Evolutionary conservation across 148 eudicot genomes (phyloP).

Genomic region (Gaultheria prostrata): DNA sequence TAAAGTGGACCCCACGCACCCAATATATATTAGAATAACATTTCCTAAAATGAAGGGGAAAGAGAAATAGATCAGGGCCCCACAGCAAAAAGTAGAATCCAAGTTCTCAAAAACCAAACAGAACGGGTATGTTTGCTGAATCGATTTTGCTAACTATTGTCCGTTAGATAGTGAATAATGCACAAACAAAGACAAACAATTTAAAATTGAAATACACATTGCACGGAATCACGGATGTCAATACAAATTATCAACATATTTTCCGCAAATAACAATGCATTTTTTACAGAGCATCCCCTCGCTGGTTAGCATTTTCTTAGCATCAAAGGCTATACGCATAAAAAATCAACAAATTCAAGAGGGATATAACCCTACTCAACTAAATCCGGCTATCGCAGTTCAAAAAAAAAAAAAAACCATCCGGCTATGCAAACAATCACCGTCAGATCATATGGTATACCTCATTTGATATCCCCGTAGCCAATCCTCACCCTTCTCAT

Average conservation of each 20-base stretch:
- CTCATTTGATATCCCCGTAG: slow-evolving; percentile 67
- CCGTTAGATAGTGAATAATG: too few species aligned
- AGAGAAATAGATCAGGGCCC: too few species aligned
- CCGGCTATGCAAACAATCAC: background rate
- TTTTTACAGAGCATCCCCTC: background rate
- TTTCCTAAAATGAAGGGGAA: too few species aligned
- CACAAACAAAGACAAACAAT: background rate
- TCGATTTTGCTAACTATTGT: too few species aligned
- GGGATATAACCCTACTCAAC: background rate
- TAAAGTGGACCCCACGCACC: too few species aligned
- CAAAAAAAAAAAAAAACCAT: too few species aligned
- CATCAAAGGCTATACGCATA: background rate
- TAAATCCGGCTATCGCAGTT: too few species aligned
- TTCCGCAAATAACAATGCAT: background rate
- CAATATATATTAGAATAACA: too few species aligned
- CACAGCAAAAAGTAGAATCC: too few species aligned
- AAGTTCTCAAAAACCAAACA: too few species aligned
- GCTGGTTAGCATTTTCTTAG: background rate
- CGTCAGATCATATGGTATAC: slow-evolving; percentile 38
- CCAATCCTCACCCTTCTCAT: slow-evolving; percentile 95
- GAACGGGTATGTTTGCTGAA: too few species aligned
- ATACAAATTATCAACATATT: background rate
- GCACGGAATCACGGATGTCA: background rate
- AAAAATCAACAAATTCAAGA: background rate
- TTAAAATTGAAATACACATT: background rate